Evolutionary conservation across 78 protist species (phyloP), one percentile per base, ranked within the genome.

Genomic region (Polysphondylium violaceum): DNA sequence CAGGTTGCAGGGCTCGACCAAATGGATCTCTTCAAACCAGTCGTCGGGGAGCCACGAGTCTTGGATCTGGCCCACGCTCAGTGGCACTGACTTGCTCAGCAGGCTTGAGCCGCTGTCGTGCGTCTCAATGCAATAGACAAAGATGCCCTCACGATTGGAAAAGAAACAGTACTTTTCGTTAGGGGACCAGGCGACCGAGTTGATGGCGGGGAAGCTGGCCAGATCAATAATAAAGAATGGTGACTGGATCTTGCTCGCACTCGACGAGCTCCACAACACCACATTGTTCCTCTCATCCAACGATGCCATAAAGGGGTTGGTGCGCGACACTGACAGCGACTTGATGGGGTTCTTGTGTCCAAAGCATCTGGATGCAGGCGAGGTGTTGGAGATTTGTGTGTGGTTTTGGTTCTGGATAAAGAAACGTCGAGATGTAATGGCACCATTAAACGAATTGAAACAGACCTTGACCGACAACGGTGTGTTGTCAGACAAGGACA

Each of bases 391-490:
- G 55, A 81, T 81, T 55, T 81, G 89, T 31, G 89, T 68, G 33
- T 81, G 89, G 55, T 81, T 76, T 43, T 76, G 89, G 25, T 64
- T 60, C 68, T 81, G 89, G 40, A 81, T 55, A 55, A 50, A 81
- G 60, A 81, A 81, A 41, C 60, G 64, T 47, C 89, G 31, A 51
- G 68, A 81, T 29, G 89, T 55, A 25, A 81, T 81, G 21, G 89
- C 89, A 41, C 89, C 89, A 55, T 65, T 53, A 41, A 81, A 81
- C 2, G 89, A 81, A 56, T 81, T 81, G 5, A 81, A 71, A 81
- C 89, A 64, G 41, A 81, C 60, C 11, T 71, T 81, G 38, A 81
- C 68, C 16, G 77, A 53, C 2, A 67, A 40, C 12, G 89, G 89
- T 67, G 89, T 81, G 63, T 81, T 67, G 59, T 81, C 89, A 16